Base-by-base conservation (phyloP, 2,329 filamentous ascomycete genomes). In the Periglandula ipomoeae region DNA sequence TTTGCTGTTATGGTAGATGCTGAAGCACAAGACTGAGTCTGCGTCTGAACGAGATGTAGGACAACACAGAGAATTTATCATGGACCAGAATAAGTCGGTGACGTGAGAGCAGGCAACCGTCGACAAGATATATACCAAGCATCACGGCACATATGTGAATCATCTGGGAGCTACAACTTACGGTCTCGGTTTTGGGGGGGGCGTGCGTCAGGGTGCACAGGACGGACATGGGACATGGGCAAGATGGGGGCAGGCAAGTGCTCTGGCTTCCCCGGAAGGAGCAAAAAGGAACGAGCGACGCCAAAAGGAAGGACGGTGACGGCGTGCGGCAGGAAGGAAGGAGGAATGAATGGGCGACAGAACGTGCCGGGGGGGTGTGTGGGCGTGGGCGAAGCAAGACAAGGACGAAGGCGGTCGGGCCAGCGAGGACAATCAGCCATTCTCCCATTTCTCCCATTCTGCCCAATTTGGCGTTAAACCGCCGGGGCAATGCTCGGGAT, bases 61-160 rank as follows among this genome's bases (percentile, higher is more conserved):
- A 13, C 19, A 22, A 23, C 23, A 40, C 15, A 22, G 34, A 19
- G 11, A 10, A 20, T 44, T 48, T 19, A 43, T 48, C 34, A 39
- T 46, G 41, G n/a, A 42, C 15, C 40, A 27, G 50, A 20, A 4
- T 5, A 44, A 11, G 27, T 20, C 27, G 27, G 22, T 41, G 10
- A 27, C 2, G 17, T n/a, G 22, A 46, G 11, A 38, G 30, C 44
- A 50, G 47, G 47, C 38, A 34, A 35, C 27, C 40, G 11, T 48
- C 19, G 47, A 51, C 38, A 41, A 41, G 49, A 55, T 54, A 55
- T 57, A 56, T 56, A 44, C 47, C 45, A 50, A 53, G 30, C 44
- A 51, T 51, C 50, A 49, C 52, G 55, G 56, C 56, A 57, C 55
- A 56, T 56, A 52, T 53, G 47, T 58, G 50, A 52, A 52, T 55